Evolutionary conservation across 805 yeast genomes (phyloP), one percentile per base, ranked within the genome.

Genomic region (Saccharomycopsis capsularis): DNA sequence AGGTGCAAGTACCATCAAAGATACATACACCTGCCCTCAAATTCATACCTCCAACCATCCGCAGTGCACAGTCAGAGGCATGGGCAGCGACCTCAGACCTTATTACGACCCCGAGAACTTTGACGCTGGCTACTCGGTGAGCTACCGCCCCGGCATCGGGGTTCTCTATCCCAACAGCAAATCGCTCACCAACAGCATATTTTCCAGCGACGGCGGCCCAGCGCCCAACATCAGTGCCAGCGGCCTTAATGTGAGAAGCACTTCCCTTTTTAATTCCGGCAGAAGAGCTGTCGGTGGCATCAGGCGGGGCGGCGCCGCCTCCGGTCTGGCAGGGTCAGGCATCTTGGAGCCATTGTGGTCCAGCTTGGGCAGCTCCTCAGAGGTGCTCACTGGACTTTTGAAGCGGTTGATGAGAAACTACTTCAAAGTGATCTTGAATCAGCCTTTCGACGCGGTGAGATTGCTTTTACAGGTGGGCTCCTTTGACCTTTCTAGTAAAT

Each of bases 361-460:
- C 54, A 78, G 79, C 59, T 63, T 84, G 9, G 36, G 41, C 55
- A 79, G 80, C 59, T 64, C 85, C 57, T 70, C 70, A 46, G 85
- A 79, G 54, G 61, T 82, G 30, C 55, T 81, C 3, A 69, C 73
- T 46, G 77, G 80, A 37, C 69, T 88, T 51, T 64, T 79, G 22
- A 70, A 74, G 60, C 78, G 84, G 40, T 78, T 87, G 53, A 58
- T 81, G 44, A 78, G 78, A 55, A 82, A 81, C 55, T 91, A 93
- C 67, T 63, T 79, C 47, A 80, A 79, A 52, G 78, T 82, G 40
- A 63, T 88, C 29, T 61, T 85, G 6, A 76, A 86, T 18, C 97
- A 93, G 64, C 98, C 99, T 1, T 82, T 90, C 63, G 97, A 91
- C 57, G 83, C 86, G 16, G 78, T 85, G 3, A 73, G 91, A 48